These are phyloP conservation scores for Cunninghamia lanceolata DNA, from an alignment of 75 land plant genomes.

Conservation along the genomic window DNA sequence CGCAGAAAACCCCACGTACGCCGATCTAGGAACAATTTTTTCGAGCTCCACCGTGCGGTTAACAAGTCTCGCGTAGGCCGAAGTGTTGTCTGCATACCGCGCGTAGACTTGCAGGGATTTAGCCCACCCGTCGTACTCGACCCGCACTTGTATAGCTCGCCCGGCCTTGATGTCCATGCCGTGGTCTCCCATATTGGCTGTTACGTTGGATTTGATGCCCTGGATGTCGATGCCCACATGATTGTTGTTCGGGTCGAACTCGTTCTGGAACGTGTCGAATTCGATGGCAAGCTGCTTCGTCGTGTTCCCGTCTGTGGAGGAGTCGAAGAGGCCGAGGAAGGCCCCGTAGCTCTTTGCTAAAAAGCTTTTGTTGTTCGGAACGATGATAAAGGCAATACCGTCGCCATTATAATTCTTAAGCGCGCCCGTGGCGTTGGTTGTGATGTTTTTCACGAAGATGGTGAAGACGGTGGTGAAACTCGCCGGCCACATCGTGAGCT, in stretches of 20 bases:
- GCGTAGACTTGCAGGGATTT: conserved; percentile 18
- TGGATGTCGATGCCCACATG: conserved; percentile 36
- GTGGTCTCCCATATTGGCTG: not conserved
- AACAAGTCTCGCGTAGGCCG: conserved; percentile 10
- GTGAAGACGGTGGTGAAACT: conserved; percentile 34
- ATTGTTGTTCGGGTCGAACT: conserved; percentile 30
- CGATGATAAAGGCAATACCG: conserved; percentile 43
- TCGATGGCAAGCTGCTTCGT: conserved; percentile 28
- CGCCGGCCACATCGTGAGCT: conserved; percentile 23
- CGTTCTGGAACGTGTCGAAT: conserved; percentile 39
- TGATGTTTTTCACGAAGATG: conserved; percentile 10
- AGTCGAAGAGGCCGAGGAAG: conserved; percentile 32
- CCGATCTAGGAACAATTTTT: conserved; percentile 7
- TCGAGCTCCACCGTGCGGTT: conserved; percentile 18
- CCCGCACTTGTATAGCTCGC: conserved; percentile 15
- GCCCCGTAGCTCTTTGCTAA: conserved; percentile 23
- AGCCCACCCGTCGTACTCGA: conserved; percentile 25
- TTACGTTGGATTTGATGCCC: conserved; percentile 11
- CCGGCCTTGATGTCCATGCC: conserved; percentile 27
- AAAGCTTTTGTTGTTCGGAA: not conserved
- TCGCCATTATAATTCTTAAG: conserved; percentile 15
- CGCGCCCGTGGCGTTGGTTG: not conserved
- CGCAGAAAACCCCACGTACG: conserved; percentile 41
- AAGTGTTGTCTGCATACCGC: conserved; percentile 10
- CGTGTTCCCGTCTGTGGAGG: conserved; percentile 10